Evolutionary conservation across 441 rosid species (phyloP), one percentile per base, ranked within the genome.

Genomic region (Euphorbia corollata): DNA sequence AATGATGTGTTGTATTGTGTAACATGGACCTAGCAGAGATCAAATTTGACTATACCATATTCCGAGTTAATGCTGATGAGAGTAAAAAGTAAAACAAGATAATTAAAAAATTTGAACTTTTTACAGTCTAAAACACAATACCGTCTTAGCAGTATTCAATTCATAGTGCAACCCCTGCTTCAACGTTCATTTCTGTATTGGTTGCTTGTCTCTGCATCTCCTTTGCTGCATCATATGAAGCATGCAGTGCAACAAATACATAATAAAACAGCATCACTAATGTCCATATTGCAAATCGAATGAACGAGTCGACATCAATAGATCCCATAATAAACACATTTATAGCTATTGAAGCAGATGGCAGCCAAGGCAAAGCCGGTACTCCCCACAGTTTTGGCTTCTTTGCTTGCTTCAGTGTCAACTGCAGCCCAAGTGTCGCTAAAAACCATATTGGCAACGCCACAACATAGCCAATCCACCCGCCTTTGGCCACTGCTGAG

Each of bases 311-410:
- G 1, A 1, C 51, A 54, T 84, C 91, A 6, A 90, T 86, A 1
- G 97, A 90, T 8, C 94, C 97, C 4, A 90, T 73, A 0, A 90
- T 81, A 76, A 90, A 85, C 7, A 90, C 74, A 65, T 87, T 90
- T 64, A 87, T 80, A 5, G 83, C 81, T 30, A 90, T 84, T 0
- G 97, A 90, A 13, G 78, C 74, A 0, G 94, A 90, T 2, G 97
- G 97, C 64, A 90, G 16, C 91, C 90, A 90, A 1, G 97, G 97
- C 30, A 90, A 94, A 67, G 85, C 65, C 0, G 97, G 95, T 23
- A 80, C 90, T 5, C 97, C 95, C 97, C 97, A 90, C 0, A 84
- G 53, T 34, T 84, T 87, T 13, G 97, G 98, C 18, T 70, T 70
- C 74, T 83, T 85, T 61, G 87, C 86, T 30, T 82, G 73, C 67